phyloP scores from a whole-genome alignment of 257 asterid species.

The Jacaranda copaia region DNA sequence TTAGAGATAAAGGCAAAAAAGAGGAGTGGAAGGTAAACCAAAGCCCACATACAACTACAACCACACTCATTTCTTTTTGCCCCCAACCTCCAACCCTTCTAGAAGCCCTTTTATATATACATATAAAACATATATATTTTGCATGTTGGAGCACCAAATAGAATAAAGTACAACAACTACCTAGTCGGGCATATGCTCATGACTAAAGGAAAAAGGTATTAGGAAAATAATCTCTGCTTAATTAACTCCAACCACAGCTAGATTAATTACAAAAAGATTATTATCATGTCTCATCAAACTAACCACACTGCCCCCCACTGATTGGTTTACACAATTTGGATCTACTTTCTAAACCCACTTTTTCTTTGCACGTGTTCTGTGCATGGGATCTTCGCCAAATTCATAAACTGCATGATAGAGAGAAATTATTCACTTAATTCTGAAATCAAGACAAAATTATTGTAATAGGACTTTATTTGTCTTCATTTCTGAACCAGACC shows the following conservation, averaged over 20 bases:
- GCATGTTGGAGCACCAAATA: conserved; percentile 53
- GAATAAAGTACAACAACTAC: conserved; percentile 47
- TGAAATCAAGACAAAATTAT: background rate
- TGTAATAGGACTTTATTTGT: background rate
- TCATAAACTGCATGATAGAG: conserved; percentile 8
- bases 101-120: conserved; percentile 52
- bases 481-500: background rate
- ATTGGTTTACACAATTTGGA: conserved; percentile 27
- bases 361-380: conserved; percentile 25
- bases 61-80: conserved; percentile 56
- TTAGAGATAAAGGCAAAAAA: conserved; percentile 28
- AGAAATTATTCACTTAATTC: background rate
- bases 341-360: conserved; percentile 19
- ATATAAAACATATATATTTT: conserved; percentile 7
- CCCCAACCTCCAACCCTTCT: conserved; percentile 71
- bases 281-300: conserved; percentile 21
- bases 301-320: conserved; percentile 28
- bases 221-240: conserved; percentile 11
- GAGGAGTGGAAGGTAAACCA: conserved; percentile 56
- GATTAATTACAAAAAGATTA: conserved; percentile 22
- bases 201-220: conserved; percentile 33
- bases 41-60: conserved; percentile 64
- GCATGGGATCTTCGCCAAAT: conserved; percentile 28
- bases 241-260: conserved; percentile 36
- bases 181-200: conserved; percentile 26